These are phyloP conservation scores for Dissophora globulifera DNA, from an alignment of 192 early-diverging fungal species.

Conservation along the genomic window DNA sequence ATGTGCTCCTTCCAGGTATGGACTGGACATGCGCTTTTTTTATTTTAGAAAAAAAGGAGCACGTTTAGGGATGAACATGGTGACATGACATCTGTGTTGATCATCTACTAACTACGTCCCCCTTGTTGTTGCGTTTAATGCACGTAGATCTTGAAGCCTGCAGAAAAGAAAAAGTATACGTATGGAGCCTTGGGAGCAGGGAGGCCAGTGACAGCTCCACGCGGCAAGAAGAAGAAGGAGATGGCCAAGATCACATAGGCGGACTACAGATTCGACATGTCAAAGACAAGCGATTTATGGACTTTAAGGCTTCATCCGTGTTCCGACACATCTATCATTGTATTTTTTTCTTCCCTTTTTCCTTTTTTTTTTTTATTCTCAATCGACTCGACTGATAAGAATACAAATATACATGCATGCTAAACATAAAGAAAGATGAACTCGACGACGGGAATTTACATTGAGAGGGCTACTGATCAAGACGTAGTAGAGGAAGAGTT, in stretches of 20 bases:
- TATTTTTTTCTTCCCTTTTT: not conserved
- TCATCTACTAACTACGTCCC: not conserved
- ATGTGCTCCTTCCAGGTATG: conserved; percentile 89
- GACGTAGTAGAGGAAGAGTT: too few species aligned
- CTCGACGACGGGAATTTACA: too few species aligned
- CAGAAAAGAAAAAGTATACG: conserved; percentile 44
- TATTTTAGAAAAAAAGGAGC: too few species aligned
- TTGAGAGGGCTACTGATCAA: too few species aligned
- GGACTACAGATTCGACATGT: not conserved
- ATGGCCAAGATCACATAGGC: conserved; percentile 43
- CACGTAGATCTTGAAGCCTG: conserved; percentile 36
- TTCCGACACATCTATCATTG: too few species aligned
- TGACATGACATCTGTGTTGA: not conserved
- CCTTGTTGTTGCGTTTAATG: not conserved
- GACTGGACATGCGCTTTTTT: too few species aligned
- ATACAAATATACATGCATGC: too few species aligned
- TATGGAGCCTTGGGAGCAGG: conserved; percentile 68
- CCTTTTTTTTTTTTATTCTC: not conserved
- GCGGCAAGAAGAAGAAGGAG: conserved; percentile 73
- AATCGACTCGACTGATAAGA: too few species aligned
- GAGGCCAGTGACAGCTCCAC: conserved; percentile 59
- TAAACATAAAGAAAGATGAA: too few species aligned
- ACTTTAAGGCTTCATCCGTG: too few species aligned
- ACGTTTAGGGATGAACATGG: too few species aligned
- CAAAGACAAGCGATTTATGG: too few species aligned